phyloP scores from a whole-genome alignment of 441 rosid genomes.

The Populus hybrid region DNA sequence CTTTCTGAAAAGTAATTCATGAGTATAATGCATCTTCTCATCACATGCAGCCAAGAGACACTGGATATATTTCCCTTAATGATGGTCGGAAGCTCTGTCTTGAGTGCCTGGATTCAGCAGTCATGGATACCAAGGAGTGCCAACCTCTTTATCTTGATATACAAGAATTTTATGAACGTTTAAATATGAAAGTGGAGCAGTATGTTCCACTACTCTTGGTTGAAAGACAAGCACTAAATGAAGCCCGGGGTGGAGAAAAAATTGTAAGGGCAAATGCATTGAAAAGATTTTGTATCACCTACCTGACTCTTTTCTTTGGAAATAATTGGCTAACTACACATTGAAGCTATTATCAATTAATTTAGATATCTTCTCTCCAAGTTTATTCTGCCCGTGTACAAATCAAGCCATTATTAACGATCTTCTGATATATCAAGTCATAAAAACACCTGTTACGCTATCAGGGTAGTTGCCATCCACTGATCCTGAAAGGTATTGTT shows the following conservation, averaged over 20 bases:
- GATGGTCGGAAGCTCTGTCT: slow-evolving; percentile 93
- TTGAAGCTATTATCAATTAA: background rate
- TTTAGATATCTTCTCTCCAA: background rate
- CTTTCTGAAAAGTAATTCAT: slow-evolving; percentile 7
- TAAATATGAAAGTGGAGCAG: slow-evolving; percentile 89
- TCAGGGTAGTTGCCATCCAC: background rate
- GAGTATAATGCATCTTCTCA: slow-evolving; percentile 15
- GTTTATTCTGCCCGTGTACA: background rate
- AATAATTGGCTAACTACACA: background rate
- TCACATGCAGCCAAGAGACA: slow-evolving; percentile 59
- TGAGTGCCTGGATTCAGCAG: slow-evolving; percentile 92
- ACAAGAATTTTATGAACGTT: slow-evolving; percentile 81
- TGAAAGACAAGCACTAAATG: slow-evolving; percentile 90
- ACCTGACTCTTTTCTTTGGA: background rate
- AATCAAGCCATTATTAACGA: background rate
- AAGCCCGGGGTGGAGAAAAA: slow-evolving; percentile 92
- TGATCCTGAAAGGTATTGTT: background rate
- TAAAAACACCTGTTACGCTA: background rate
- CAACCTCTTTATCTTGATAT: slow-evolving; percentile 85
- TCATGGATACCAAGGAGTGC: slow-evolving; percentile 85
- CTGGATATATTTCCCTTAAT: slow-evolving; percentile 65
- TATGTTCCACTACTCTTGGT: slow-evolving; percentile 83
- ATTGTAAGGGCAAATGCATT: slow-evolving; percentile 46
- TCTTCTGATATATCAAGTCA: background rate
- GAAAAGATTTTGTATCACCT: background rate